These are phyloP conservation scores for Aspergillus olivimuriae DNA, from an alignment of 495 filamentous ascomycete species.

Conservation along the genomic window DNA sequence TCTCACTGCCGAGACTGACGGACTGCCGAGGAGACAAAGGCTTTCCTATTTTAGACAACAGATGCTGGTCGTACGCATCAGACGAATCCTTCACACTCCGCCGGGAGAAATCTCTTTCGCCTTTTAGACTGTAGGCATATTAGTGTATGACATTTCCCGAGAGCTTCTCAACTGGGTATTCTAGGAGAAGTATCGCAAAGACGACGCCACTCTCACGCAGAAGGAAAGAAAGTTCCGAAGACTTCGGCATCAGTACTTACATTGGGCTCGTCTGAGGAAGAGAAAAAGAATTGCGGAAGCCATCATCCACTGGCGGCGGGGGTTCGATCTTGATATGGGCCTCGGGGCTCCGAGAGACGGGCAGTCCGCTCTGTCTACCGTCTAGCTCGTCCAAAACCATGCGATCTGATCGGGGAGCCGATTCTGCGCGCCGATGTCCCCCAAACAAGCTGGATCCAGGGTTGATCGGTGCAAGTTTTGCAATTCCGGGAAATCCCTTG, in stretches of 20 bases:
- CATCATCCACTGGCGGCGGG: conserved; percentile 39
- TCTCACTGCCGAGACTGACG: conserved; percentile 45
- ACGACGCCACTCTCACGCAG: too few relatives aligned
- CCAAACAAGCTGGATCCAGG: conserved; percentile 51
- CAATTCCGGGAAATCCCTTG: conserved; percentile 19
- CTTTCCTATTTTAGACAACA: conserved; percentile 70
- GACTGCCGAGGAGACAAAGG: conserved; percentile 53
- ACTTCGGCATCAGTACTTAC: conserved; percentile 20
- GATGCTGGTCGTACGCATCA: conserved; percentile 70
- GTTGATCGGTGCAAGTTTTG: conserved; percentile 41
- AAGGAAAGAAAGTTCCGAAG: too few relatives aligned
- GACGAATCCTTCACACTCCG: conserved; percentile 53
- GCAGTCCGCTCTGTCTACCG: conserved; percentile 25
- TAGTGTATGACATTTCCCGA: too few relatives aligned
- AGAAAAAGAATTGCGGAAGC: conserved; percentile 37
- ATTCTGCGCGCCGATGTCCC: conserved; percentile 30
- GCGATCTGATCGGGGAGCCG: conserved; percentile 25
- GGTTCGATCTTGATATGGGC: conserved; percentile 43
- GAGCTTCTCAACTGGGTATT: too few relatives aligned
- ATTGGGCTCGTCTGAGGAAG: conserved; percentile 39
- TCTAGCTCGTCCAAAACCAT: conserved; percentile 39
- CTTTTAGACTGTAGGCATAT: conserved; percentile 43
- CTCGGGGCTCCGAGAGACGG: conserved; percentile 28
- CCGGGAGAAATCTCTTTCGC: conserved; percentile 52
- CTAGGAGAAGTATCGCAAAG: too few relatives aligned